These are phyloP conservation scores for Fusarium metavorans DNA, from an alignment of 2,329 filamentous ascomycete species.

Conservation along the genomic window DNA sequence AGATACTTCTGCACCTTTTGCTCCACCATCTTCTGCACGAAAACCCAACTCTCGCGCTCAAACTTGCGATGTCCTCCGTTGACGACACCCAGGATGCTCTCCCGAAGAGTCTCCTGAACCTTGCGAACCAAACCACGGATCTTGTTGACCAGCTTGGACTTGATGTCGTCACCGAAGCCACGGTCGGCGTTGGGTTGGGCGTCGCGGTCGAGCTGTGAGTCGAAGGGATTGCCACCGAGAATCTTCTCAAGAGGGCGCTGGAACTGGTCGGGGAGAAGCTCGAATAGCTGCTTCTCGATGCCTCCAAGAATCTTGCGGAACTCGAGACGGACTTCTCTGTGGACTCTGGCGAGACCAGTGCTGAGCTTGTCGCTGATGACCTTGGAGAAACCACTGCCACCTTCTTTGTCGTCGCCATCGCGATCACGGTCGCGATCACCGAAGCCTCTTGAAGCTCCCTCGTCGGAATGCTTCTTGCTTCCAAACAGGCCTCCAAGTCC, in stretches of 20 bases:
- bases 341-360: slow-evolving; percentile 57
- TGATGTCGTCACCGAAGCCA: slow-evolving; percentile 58
- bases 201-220: slow-evolving; percentile 56
- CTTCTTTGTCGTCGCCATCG: slow-evolving; percentile 43
- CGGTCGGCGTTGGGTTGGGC: slow-evolving; percentile 48
- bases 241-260: slow-evolving; percentile 60
- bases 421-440: slow-evolving; percentile 46
- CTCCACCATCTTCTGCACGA: slow-evolving; percentile 60
- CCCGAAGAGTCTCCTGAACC: slow-evolving; percentile 59
- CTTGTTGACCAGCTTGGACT: slow-evolving; percentile 57
- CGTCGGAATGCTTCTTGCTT: slow-evolving; percentile 50
- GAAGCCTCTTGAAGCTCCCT: slow-evolving; percentile 48
- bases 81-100: slow-evolving; percentile 58
- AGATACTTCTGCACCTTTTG: slow-evolving; percentile 60
- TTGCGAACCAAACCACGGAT: slow-evolving; percentile 58
- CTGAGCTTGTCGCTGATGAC: slow-evolving; percentile 61
- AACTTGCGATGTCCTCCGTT: slow-evolving; percentile 62
- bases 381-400: slow-evolving; percentile 55
- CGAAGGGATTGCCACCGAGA: slow-evolving; percentile 60
- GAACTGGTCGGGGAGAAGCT: slow-evolving; percentile 57
- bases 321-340: slow-evolving; percentile 59
- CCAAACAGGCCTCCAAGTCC: slow-evolving; percentile 57
- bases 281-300: slow-evolving; percentile 60
- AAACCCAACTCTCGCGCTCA: slow-evolving; percentile 59
- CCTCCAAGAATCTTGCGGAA: slow-evolving; percentile 58